Conservation (phyloP, 441 rosid genomes). For the Syzygium malaccense region DNA sequence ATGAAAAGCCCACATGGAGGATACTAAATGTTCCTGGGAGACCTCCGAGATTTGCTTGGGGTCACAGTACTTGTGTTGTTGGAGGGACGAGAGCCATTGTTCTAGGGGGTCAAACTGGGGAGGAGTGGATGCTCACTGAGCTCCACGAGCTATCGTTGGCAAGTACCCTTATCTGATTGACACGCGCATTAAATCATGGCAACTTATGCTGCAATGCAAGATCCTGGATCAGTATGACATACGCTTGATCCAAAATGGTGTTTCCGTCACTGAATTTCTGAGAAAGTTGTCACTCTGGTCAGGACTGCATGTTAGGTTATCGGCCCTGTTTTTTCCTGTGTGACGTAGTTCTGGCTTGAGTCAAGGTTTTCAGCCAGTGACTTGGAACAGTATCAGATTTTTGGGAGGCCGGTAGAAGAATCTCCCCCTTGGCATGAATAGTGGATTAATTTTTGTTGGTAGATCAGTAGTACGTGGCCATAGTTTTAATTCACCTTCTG, state of each 20-base stretch:
- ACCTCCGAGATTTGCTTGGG: constrained; percentile 95
- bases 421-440: not conserved
- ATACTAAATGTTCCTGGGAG: constrained; percentile 77
- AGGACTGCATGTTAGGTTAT: constrained; percentile 17
- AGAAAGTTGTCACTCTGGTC: constrained; percentile 15
- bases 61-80: constrained; percentile 93
- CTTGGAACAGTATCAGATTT: constrained; percentile 20
- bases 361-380: constrained; percentile 19
- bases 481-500: not conserved
- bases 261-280: constrained; percentile 20
- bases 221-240: constrained; percentile 9
- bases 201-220: not conserved
- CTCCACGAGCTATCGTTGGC: constrained; percentile 77
- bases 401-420: constrained; percentile 23
- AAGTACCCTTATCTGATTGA: constrained; percentile 39
- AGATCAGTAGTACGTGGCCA: not conserved
- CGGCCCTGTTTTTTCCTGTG: constrained; percentile 19
- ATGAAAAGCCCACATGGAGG: constrained; percentile 93
- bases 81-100: constrained; percentile 89
- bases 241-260: constrained; percentile 4
- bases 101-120: constrained; percentile 94
- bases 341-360: constrained; percentile 21
- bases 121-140: constrained; percentile 95
- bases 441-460: not conserved
- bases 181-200: not conserved